Evolutionary conservation across 495 filamentous ascomycete species (phyloP).

Genomic region (Melanomma pulvis-pyrius): DNA sequence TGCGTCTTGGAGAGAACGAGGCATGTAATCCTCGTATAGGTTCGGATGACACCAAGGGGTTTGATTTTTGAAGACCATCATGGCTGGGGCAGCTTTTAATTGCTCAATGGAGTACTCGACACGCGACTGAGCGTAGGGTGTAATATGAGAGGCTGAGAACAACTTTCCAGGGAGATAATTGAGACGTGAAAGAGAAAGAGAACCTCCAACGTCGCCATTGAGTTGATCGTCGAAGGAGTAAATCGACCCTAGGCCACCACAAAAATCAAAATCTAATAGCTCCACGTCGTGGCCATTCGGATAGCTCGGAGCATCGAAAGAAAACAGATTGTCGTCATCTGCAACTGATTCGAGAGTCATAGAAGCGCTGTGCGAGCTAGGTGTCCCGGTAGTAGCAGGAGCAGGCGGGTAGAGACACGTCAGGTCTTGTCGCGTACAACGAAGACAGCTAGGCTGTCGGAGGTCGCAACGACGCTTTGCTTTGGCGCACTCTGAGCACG

Average conservation of each 20-base stretch:
- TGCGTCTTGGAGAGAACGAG: conserved; percentile 54
- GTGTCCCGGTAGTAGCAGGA: conserved; percentile 11
- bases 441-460: conserved; percentile 51
- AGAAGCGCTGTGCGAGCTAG: conserved; percentile 1
- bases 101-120: conserved; percentile 52
- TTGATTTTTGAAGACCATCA: conserved; percentile 53
- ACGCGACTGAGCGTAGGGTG: conserved; percentile 40
- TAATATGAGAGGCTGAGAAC: conserved; percentile 4
- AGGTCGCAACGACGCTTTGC: conserved; percentile 47
- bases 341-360: not conserved
- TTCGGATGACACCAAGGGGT: conserved; percentile 55
- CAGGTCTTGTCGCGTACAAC: conserved; percentile 50
- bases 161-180: not conserved
- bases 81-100: conserved; percentile 48
- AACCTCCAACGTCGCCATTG: not conserved
- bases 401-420: conserved; percentile 49
- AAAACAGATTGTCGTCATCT: not conserved
- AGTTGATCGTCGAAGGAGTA: conserved; percentile 6
- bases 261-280: conserved; percentile 22
- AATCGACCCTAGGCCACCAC: not conserved
- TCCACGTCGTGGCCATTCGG: conserved; percentile 4
- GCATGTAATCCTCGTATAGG: conserved; percentile 54
- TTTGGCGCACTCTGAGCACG: conserved; percentile 55
- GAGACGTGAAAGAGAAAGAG: not conserved
- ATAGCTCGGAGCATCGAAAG: not conserved